These are phyloP conservation scores for Colletotrichum australisinense DNA, from an alignment of 2,329 filamentous ascomycete genomes.

Conservation along the genomic window DNA sequence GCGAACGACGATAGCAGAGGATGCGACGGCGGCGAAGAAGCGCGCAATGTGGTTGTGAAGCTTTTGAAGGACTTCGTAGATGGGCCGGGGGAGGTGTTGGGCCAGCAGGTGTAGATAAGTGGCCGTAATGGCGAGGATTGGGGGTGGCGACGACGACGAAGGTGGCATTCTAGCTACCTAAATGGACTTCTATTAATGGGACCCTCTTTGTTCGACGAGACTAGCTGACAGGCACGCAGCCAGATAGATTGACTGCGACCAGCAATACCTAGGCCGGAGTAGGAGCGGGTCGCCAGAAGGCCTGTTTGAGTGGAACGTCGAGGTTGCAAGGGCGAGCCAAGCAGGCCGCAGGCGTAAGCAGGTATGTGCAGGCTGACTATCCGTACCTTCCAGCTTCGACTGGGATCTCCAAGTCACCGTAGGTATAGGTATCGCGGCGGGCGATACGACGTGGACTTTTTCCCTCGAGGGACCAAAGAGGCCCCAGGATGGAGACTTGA, in stretches of 20 bases:
- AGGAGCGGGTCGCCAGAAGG: background rate
- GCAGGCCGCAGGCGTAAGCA: background rate
- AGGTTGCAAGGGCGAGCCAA: background rate
- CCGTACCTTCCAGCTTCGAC: background rate
- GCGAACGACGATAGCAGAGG: constrained; percentile 24
- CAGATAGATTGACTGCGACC: background rate
- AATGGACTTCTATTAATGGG: background rate
- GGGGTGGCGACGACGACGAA: constrained; percentile 16
- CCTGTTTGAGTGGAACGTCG: background rate
- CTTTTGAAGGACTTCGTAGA: constrained; percentile 22
- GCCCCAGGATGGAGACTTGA: background rate
- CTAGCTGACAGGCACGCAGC: background rate
- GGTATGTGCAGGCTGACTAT: background rate
- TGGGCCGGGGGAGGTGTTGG: constrained; percentile 29
- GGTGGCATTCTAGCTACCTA: constrained; percentile 25
- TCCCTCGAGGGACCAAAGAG: background rate
- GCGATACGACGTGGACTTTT: background rate
- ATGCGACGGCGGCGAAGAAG: background rate
- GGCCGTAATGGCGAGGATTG: constrained; percentile 31
- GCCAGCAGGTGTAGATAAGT: constrained; percentile 27
- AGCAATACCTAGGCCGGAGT: background rate
- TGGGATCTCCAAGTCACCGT: background rate
- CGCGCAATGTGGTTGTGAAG: constrained; percentile 5
- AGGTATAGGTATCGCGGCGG: background rate
- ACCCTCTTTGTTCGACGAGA: background rate